Percentiles rank a stretch among this genome's conserved stretches.
These are phyloP conservation scores for Nicotiana benthamiana DNA, from an alignment of 257 asterid genomes.

Conservation along the genomic window DNA sequence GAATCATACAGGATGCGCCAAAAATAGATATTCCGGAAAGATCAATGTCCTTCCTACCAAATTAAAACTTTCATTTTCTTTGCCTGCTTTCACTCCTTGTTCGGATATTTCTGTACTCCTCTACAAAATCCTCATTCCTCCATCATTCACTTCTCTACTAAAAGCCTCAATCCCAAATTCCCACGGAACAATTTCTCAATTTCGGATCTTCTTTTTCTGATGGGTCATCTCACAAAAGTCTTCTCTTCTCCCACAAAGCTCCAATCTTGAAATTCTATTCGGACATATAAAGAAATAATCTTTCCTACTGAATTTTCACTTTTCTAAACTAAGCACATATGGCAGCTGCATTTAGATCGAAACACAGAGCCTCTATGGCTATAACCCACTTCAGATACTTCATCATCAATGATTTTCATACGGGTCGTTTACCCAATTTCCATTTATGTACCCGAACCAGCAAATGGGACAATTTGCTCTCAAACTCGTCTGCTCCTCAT, in stretches of 20 bases:
- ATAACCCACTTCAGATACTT: slow-evolving; percentile 69
- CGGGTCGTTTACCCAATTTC: slow-evolving; percentile 42
- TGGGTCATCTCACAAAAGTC: not conserved
- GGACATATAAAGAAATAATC: slow-evolving; percentile 6
- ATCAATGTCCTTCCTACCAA: not conserved
- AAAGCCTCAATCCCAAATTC: not conserved
- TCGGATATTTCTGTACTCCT: not conserved
- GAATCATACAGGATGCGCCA: not conserved
- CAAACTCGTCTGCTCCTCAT: slow-evolving; percentile 23
- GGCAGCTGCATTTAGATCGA: slow-evolving; percentile 88
- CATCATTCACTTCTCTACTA: not conserved
- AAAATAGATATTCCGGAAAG: slow-evolving; percentile 2
- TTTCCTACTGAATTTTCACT: not conserved
- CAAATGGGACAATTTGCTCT: slow-evolving; percentile 33
- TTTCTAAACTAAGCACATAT: slow-evolving; percentile 22
- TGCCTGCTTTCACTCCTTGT: not conserved
- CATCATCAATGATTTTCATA: slow-evolving; percentile 47
- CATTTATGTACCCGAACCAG: slow-evolving; percentile 32
- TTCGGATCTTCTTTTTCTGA: not conserved
- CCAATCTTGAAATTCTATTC: slow-evolving; percentile 5
- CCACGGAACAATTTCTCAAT: not conserved
- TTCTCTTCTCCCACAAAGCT: not conserved
- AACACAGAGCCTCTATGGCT: slow-evolving; percentile 55
- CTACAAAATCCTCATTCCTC: slow-evolving; percentile 2
- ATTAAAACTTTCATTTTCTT: not conserved